Percentiles rank a stretch among this genome's conserved stretches.
Conservation (phyloP, 148 eudicot species). For the Chenopodium quinoa region DNA sequence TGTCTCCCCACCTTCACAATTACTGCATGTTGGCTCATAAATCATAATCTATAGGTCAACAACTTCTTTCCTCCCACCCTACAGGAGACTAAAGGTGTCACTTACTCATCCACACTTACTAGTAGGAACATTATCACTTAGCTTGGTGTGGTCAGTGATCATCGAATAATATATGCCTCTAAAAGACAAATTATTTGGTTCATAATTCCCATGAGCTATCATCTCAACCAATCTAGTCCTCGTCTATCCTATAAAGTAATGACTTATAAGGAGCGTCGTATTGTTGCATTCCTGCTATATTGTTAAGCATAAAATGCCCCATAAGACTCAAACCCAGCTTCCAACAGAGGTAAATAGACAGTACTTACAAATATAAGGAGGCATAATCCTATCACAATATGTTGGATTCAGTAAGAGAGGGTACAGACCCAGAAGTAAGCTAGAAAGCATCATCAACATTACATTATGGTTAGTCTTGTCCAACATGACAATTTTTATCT, state of each 20-base stretch:
- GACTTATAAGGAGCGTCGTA: not conserved
- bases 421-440: not conserved
- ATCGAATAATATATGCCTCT: not conserved
- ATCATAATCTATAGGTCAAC: not conserved
- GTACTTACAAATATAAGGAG: not conserved
- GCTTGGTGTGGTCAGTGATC: not conserved
- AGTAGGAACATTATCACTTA: not conserved
- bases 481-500: not conserved
- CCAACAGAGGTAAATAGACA: not conserved
- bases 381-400: not conserved
- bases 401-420: not conserved
- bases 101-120: not conserved
- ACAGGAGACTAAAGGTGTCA: not conserved
- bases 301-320: not conserved
- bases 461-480: not conserved
- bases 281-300: not conserved
- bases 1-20: not conserved
- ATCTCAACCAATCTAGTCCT: not conserved
- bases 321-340: not conserved
- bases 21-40: not conserved
- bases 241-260: not conserved
- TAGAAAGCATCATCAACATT: not conserved
- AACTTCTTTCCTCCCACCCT: not conserved
- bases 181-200: not conserved
- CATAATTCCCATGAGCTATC: not conserved